These are phyloP conservation scores for Penicillium cinerascens DNA, from an alignment of 495 filamentous ascomycete genomes.

Conservation along the genomic window DNA sequence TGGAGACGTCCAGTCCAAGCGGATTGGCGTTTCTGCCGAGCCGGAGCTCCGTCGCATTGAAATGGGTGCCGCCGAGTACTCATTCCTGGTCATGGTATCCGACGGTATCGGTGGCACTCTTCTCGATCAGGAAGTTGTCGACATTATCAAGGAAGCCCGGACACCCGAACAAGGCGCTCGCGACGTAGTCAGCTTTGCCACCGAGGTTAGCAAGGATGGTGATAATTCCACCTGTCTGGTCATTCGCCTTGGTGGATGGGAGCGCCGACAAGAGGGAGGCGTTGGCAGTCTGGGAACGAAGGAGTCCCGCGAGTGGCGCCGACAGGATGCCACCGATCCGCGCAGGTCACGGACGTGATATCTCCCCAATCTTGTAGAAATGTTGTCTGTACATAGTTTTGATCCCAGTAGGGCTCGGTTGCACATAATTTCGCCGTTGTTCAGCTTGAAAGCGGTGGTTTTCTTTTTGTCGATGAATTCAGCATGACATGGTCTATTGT, in stretches of 20 bases:
- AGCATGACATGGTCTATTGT: not conserved
- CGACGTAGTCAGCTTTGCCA: constrained; percentile 79
- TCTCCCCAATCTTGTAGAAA: constrained; percentile 1
- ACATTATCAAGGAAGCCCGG: constrained; percentile 86
- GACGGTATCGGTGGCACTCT: constrained; percentile 84
- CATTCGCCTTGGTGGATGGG: constrained; percentile 90
- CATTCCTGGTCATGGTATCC: constrained; percentile 80
- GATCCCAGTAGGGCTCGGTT: not conserved
- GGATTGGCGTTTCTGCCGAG: constrained; percentile 89
- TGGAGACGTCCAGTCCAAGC: constrained; percentile 86
- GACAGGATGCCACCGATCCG: constrained; percentile 79
- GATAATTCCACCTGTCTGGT: constrained; percentile 97
- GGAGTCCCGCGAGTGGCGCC: constrained; percentile 82
- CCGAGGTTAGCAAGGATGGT: constrained; percentile 73
- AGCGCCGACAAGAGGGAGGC: constrained; percentile 83
- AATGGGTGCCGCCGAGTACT: constrained; percentile 74
- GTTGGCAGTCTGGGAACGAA: constrained; percentile 85
- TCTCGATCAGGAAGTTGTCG: constrained; percentile 89
- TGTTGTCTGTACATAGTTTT: constrained; percentile 13
- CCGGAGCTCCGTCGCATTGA: constrained; percentile 77
- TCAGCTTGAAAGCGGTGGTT: not conserved
- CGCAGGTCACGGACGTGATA: constrained; percentile 60
- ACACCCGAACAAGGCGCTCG: constrained; percentile 83
- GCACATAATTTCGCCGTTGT: constrained; percentile 11
- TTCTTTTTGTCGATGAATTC: not conserved